Evolutionary conservation across 2,329 filamentous ascomycete species (phyloP), one percentile per base, ranked within the genome.

Genomic region (Verticillium dahliae): DNA sequence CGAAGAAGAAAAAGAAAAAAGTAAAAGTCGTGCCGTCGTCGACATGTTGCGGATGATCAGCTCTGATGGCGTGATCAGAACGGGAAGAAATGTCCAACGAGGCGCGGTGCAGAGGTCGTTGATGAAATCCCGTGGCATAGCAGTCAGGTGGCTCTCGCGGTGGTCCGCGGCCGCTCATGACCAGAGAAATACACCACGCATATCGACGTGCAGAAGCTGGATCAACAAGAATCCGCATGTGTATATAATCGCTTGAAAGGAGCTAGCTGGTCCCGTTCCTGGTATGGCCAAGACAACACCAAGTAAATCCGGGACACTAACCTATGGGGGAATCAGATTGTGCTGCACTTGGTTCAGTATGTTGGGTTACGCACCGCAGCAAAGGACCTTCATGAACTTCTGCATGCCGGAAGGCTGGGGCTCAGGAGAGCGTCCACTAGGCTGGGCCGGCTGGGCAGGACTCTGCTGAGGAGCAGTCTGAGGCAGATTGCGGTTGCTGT

Each of bases 301-400:
- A 7, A 22, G 22, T 50, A 18, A 27, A 27, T 22, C n/a, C 41
- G n/a, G 41, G 52, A 56, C 35, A 38, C 64, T 65, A 64, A 56
- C 59, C 60, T 64, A 34, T 14, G 15, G 14, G 13, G 1, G 9
- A 45, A 58, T 65, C 27, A 65, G 63, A 22, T n/a, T 6, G 6
- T 18, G n/a, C 27, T 35, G 15, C 11, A 18, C 10, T 13, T 34
- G 52, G 27, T n/a, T 2, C 11, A 15, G 15, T 6, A 56, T 33
- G 18, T 10, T 7, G 52, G 27, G 9, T 62, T 61, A 68, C 71
- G 68, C 72, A 73, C 91, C 91, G 78, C 94, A 98, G 86, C 94
- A 98, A 62, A 97, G 81, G 63, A 87, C 85, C 82, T 95, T 96
- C 85, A 94, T 90, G 74, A 97, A 82, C 82, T 97, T 97, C 79